Base-by-base conservation (phyloP, 177 flowering plant species). In the Vitis hybrid region DNA sequence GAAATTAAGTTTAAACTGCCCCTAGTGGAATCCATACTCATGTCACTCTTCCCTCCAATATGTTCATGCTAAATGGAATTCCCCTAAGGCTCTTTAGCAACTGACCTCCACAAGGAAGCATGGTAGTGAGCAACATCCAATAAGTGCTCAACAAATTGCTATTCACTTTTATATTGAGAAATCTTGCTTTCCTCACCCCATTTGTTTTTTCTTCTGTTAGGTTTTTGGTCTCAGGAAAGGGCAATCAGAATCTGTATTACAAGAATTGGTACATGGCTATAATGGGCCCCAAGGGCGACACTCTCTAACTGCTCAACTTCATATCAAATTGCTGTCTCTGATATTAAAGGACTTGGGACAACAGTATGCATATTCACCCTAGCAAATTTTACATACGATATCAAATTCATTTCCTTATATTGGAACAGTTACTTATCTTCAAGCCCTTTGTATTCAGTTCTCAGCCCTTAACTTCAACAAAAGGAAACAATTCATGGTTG, bases 211-310 rank as follows among this genome's bases (percentile, higher is more conserved):
- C 31, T 54, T 8, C 5, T 22, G 22, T 5, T 73, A 94, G 98
- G 84, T 84, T 72, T 86, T 95, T 65, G 80, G 81, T 54, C 7
- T 95, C 68, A 84, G 74, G 69, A 81, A 81, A 80, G 85, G 82
- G 24, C 67, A 79, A 71, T 71, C 82, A 52, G 85, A 78, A 75
- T 60, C 72, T 50, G 54, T 82, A 33, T 62, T 84, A 54, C 73
- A 74, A 59, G 87, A 84, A 67, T 24, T 84, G 58, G 51, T 59
- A 6, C 66, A 59, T 44, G 80, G 78, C 9, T 57, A 74, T 59
- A 50, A 66, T 60, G 73, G 78, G 61, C 74, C 78, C 12, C 77
- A 64, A 14, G 73, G 64, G 4, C 76, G 66, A 47, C 56, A 70
- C 65, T 81, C 82, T 69, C 31, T 66, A 3, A 47, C 64, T 49